Evolutionary conservation across 305 asterid genomes (phyloP).

Genomic region (Fraxinus greggii): DNA sequence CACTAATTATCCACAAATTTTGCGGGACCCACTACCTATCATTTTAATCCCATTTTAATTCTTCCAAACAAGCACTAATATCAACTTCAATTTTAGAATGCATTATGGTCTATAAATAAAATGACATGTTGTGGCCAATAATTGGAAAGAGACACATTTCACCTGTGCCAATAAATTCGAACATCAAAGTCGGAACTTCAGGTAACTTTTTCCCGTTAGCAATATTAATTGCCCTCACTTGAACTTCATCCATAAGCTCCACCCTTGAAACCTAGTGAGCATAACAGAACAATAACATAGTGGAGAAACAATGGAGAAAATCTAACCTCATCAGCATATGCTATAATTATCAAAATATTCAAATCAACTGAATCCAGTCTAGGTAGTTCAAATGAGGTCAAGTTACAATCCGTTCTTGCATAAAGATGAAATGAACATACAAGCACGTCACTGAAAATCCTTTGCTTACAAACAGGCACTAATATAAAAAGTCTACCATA

Average conservation of each 20-base stretch:
- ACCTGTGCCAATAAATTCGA: constrained; percentile 98
- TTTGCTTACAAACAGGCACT: not conserved
- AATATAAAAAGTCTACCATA: not conserved
- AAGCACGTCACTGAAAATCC: not conserved
- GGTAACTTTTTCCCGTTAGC: constrained; percentile 90
- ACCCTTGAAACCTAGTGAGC: constrained; percentile 76
- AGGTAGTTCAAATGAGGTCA: not conserved
- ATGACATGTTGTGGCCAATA: not conserved
- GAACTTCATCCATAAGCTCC: constrained; percentile 98
- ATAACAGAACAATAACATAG: not conserved
- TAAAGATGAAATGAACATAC: not conserved
- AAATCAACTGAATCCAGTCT: not conserved
- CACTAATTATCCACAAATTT: not conserved
- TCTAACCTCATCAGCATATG: not conserved
- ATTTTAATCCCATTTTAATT: not conserved
- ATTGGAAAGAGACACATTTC: constrained; percentile 14
- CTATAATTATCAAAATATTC: not conserved
- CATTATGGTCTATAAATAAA: not conserved
- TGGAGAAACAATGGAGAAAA: constrained; percentile 21
- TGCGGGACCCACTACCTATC: not conserved
- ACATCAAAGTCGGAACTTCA: constrained; percentile 92
- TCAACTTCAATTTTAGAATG: not conserved
- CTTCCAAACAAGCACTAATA: not conserved
- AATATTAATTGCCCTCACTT: constrained; percentile 79
- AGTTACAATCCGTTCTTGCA: not conserved